Evolutionary conservation across 179 eudicot species (phyloP).

Genomic region (Beta lomatogona): DNA sequence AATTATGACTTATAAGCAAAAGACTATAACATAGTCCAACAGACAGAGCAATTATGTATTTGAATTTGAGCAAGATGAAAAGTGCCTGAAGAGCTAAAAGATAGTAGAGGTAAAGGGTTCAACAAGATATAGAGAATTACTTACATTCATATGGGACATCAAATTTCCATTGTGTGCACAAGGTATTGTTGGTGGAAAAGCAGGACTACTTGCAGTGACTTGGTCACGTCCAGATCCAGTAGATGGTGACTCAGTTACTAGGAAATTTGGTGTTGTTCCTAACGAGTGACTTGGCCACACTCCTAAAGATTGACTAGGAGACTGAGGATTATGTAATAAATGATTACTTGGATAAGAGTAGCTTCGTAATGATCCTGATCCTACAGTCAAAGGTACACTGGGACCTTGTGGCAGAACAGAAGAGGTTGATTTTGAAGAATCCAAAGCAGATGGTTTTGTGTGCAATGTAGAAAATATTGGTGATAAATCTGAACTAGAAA

Average conservation of each 20-base stretch:
- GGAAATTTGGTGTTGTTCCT: too few species aligned
- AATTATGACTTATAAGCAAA: neutral
- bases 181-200: neutral
- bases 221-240: neutral
- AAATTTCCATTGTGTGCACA: neutral
- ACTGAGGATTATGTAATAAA: neutral
- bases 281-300: too few species aligned
- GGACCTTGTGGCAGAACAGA: neutral
- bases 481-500: neutral
- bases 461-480: neutral
- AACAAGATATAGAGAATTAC: slow-evolving; percentile 2
- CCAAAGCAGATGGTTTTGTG: neutral
- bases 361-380: neutral
- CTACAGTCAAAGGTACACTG: neutral
- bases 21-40: neutral
- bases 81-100: neutral
- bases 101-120: neutral
- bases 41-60: neutral
- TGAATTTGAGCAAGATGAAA: neutral
- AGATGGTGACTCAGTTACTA: too few species aligned
- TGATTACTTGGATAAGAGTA: neutral
- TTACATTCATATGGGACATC: slow-evolving; percentile 20
- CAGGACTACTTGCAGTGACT: neutral
- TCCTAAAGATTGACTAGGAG: neutral
- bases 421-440: slow-evolving; percentile 1